Conservation (phyloP, 805 yeast species). For the Metschnikowia peoriensis region DNA sequence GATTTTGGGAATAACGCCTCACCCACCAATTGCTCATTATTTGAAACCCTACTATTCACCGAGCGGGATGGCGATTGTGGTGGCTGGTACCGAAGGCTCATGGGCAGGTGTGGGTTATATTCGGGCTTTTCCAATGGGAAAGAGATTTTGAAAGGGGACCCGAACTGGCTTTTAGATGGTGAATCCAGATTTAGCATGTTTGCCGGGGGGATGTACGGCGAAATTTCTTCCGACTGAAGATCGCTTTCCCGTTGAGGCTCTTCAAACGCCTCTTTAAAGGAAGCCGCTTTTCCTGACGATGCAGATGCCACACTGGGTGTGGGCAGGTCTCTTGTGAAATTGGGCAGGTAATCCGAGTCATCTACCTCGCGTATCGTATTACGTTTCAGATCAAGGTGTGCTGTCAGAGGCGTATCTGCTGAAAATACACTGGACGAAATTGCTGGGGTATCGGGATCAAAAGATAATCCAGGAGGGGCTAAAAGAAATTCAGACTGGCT, state of each 20-base stretch:
- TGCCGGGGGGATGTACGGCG: conserved; percentile 1
- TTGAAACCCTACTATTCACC: conserved; percentile 7
- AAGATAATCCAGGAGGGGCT: neutral
- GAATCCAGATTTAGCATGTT: conserved; percentile 10
- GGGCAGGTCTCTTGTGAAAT: conserved; percentile 7
- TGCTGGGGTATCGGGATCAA: neutral
- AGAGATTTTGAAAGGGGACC: conserved; percentile 34
- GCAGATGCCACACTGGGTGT: neutral
- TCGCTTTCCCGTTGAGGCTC: neutral
- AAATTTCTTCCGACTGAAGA: neutral
- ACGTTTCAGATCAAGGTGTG: conserved; percentile 8
- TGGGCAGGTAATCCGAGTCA: conserved; percentile 19
- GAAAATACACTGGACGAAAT: conserved; percentile 7
- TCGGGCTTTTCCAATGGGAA: conserved; percentile 10
- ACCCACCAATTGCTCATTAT: conserved; percentile 31
- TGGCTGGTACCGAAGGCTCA: conserved; percentile 1
- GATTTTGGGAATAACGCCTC: conserved; percentile 71
- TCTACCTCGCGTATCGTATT: conserved; percentile 21
- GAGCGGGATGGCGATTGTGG: conserved; percentile 8
- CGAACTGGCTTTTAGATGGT: conserved; percentile 16
- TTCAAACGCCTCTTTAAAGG: neutral
- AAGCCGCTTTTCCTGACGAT: neutral
- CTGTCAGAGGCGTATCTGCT: conserved; percentile 11
- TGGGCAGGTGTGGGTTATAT: neutral
- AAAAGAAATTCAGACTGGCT: neutral